phyloP scores from a whole-genome alignment of 2,329 filamentous ascomycete genomes.

The Camptophora hylomeconis region DNA sequence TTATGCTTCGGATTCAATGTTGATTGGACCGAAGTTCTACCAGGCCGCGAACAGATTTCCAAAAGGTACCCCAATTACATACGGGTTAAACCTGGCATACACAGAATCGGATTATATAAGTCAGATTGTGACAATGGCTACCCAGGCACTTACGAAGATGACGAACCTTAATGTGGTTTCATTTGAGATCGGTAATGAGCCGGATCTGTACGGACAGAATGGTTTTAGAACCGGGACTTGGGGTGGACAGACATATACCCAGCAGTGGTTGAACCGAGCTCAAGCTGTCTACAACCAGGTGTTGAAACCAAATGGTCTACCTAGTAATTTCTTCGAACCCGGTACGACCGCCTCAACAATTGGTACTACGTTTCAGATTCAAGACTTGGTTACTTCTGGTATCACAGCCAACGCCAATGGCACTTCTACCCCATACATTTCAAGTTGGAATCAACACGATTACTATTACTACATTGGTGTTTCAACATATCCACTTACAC shows the following conservation, averaged over 20 bases:
- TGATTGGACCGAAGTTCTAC: slow-evolving; percentile 37
- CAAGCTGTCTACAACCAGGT: slow-evolving; percentile 32
- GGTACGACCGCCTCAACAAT: slow-evolving; percentile 38
- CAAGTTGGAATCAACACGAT: slow-evolving; percentile 40
- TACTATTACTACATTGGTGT: slow-evolving; percentile 42
- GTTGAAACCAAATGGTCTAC: slow-evolving; percentile 27
- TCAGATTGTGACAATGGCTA: slow-evolving; percentile 29
- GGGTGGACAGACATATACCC: slow-evolving; percentile 31
- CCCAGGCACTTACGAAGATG: slow-evolving; percentile 11
- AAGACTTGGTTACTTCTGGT: slow-evolving; percentile 27
- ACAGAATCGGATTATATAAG: slow-evolving; percentile 30
- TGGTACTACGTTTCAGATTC: slow-evolving; percentile 36
- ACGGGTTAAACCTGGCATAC: slow-evolving; percentile 39
- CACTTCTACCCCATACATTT: slow-evolving; percentile 22
- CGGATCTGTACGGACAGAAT: slow-evolving; percentile 26
- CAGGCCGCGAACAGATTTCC: slow-evolving; percentile 36
- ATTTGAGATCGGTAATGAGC: slow-evolving; percentile 22
- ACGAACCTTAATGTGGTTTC: slow-evolving; percentile 19
- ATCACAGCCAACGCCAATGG: slow-evolving; percentile 26
- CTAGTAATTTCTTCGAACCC: slow-evolving; percentile 35
- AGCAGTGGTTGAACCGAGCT: slow-evolving; percentile 34
- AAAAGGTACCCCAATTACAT: slow-evolving; percentile 36
- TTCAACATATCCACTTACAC: slow-evolving; percentile 29
- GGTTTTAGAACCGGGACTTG: slow-evolving; percentile 32
- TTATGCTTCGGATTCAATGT: slow-evolving; percentile 30